phyloP scores from a whole-genome alignment of 106 monocot genomes.

The Dioscorea alata region DNA sequence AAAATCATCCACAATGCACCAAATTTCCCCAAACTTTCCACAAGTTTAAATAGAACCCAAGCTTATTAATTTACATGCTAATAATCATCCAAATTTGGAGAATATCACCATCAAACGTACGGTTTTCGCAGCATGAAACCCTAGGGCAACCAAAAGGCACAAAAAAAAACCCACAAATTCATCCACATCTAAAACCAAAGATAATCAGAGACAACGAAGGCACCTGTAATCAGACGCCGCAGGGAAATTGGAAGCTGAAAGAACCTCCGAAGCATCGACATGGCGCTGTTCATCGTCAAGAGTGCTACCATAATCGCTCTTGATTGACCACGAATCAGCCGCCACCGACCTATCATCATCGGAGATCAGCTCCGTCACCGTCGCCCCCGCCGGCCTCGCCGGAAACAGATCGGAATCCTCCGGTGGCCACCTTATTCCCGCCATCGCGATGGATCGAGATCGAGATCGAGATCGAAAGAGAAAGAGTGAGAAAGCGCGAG shows the following conservation, averaged over 20 bases:
- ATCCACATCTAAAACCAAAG: background rate
- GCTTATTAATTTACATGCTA: no score
- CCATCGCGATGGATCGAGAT: slow-evolving; percentile 19
- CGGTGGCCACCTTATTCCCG: slow-evolving; percentile 55
- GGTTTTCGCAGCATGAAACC: background rate
- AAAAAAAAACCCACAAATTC: background rate
- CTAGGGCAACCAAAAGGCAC: background rate
- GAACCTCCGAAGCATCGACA: slow-evolving; percentile 69
- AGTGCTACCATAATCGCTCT: slow-evolving; percentile 93
- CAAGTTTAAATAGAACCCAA: no score
- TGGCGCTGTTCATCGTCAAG: slow-evolving; percentile 85
- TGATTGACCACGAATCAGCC: slow-evolving; percentile 95
- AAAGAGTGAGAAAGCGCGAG: background rate
- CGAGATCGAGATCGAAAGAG: background rate
- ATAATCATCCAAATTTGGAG: no score
- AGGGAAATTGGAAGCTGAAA: slow-evolving; percentile 41
- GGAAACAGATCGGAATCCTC: slow-evolving; percentile 47
- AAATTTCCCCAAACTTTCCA: no score
- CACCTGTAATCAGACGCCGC: slow-evolving; percentile 85
- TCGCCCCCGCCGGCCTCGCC: slow-evolving; percentile 7
- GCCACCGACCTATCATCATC: slow-evolving; percentile 93
- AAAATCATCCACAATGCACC: no score
- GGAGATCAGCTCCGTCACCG: slow-evolving; percentile 49
- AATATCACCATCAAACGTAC: no score
- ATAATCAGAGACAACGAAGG: background rate